Conservation (phyloP, 1,284 basidiomycete species). For the Trichosporon sp. region DNA sequence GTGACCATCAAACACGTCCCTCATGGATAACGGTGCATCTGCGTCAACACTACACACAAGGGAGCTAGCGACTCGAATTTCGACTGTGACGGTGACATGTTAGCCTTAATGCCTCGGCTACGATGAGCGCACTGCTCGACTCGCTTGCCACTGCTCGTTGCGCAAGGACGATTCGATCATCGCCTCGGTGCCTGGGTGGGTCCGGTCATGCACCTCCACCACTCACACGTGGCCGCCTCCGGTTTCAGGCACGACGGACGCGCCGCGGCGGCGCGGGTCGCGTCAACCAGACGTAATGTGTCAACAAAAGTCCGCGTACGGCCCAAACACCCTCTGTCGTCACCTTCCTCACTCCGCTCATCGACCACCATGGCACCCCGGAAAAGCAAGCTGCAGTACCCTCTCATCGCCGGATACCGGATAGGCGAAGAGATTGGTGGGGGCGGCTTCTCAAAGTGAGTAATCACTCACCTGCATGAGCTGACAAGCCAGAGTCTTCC, state of each 20-base stretch:
- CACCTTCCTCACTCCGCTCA: not conserved
- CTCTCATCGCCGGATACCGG: constrained; percentile 57
- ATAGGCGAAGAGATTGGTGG: constrained; percentile 71
- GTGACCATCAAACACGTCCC: no score
- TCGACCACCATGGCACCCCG: constrained; percentile 14
- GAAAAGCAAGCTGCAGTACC: constrained; percentile 23
- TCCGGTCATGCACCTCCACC: no score
- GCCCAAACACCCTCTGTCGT: not conserved
- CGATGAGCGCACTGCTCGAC: no score
- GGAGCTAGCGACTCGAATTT: no score
- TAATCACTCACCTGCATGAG: not conserved
- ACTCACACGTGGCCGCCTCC: not conserved
- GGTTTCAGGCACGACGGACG: not conserved
- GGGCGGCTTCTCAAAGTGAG: constrained; percentile 75
- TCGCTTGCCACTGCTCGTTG: no score
- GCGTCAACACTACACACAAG: no score
- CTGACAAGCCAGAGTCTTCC: constrained; percentile 61
- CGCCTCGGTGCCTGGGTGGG: no score
- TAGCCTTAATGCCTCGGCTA: no score
- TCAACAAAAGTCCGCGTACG: not conserved
- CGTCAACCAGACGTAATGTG: constrained; percentile 1
- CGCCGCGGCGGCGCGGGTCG: no score
- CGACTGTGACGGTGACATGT: no score
- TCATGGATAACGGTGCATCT: no score
- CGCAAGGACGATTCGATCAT: no score